Evolutionary conservation across 2,329 filamentous ascomycete genomes (phyloP), one percentile per base, ranked within the genome.

Genomic region (Penicillium brasilianum): DNA sequence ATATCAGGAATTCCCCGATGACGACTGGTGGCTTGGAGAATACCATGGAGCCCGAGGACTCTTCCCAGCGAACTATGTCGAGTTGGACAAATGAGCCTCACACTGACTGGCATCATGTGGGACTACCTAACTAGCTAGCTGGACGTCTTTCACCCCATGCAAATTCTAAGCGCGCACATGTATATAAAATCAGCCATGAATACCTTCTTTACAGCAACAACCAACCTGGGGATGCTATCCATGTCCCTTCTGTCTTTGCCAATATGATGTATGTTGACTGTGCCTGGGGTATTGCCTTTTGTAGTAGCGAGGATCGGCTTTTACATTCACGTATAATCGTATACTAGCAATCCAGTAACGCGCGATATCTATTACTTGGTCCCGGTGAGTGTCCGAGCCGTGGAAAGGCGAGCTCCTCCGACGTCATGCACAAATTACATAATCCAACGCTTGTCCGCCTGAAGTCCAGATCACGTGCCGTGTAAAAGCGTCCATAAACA

Each of bases 21-120:
- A 98, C 67, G 95, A 99, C 75, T 99, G 95, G 95, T 99, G 95
- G 95, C 90, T 94, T 71, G 95, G 95, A 60, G 88, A 91, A 71
- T 96, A 90, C 77, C 84, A 88, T 28, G 93, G 93, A 54, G 85
- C 89, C 60, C 85, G 86, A 32, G 95, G 95, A 63, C 84, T 99
- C 49, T 99, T 99, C 86, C 81, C 81, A 10, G 78, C 80, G n/a
- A 82, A 82, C 66, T 83, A 83, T 63, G 81, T 82, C 25, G 72
- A 80, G 62, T 67, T 81, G 62, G 71, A 80, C 57, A 67, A 75
- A 58, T 69, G 57, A 62, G 10, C 11, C 25, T 28, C 25, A 2
- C 20, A 20, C n/a, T 22, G 7, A 13, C 28, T 28, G 25, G 32
- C 13, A 16, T 36, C 34, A 20, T 22, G 10, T 18, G 28, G 10